These are phyloP conservation scores for Fomitopsis betulina DNA, from an alignment of 1,284 basidiomycete species.

Conservation along the genomic window DNA sequence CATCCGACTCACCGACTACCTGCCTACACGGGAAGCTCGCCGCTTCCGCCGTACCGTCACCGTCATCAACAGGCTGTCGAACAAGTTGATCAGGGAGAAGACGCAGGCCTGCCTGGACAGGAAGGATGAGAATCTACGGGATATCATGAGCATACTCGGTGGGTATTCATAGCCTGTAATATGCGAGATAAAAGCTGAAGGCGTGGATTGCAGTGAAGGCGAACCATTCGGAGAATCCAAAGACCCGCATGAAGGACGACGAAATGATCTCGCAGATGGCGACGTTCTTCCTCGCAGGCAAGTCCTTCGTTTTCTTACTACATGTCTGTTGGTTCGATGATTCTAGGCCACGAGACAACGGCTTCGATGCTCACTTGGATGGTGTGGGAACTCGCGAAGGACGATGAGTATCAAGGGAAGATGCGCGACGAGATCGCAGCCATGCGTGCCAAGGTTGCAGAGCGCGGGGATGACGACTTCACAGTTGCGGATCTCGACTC, in stretches of 20 bases:
- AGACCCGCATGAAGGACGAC: conserved; percentile 39
- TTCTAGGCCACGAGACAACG: conserved; percentile 54
- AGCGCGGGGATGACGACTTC: conserved; percentile 37
- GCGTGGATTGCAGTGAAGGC: conserved; percentile 39
- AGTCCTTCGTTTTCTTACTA: background rate
- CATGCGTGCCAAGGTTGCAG: conserved; percentile 31
- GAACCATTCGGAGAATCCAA: conserved; percentile 43
- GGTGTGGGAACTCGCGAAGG: conserved; percentile 36
- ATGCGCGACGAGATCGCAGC: conserved; percentile 38
- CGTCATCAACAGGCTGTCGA: conserved; percentile 23
- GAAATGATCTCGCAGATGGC: conserved; percentile 48
- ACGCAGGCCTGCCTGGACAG: conserved; percentile 21
- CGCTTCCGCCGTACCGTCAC: conserved; percentile 29
- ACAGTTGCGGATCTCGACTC: conserved; percentile 44
- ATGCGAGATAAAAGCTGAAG: background rate
- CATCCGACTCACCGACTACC: conserved; percentile 32
- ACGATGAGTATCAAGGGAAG: conserved; percentile 33
- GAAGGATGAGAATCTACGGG: conserved; percentile 22
- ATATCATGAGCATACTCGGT: conserved; percentile 41
- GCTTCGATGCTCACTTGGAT: conserved; percentile 39
- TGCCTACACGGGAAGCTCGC: conserved; percentile 32
- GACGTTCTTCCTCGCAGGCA: conserved; percentile 28
- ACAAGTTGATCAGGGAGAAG: conserved; percentile 34
- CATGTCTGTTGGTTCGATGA: too few species aligned
- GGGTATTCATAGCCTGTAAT: conserved; percentile 2